Base-by-base conservation (phyloP, 768 basidiomycete species). In the Tylopilus subfusipes region DNA sequence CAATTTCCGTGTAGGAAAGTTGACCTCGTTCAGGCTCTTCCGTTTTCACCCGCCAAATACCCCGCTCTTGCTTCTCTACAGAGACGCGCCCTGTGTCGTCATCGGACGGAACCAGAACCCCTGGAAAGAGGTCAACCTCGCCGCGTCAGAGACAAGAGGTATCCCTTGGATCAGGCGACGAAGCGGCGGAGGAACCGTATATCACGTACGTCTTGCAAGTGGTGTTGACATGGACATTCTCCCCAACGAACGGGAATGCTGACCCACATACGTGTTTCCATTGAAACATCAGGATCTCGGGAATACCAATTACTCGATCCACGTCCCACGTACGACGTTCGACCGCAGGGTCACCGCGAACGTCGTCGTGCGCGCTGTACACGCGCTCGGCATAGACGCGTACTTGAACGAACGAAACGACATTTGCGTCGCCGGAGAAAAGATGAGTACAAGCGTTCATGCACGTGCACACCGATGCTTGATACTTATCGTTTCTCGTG, bases 41-140 rank as follows among this genome's bases (percentile, higher is more conserved):
- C 83, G 91, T 62, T 82, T 90, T 62, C 83, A 88, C 43, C 74
- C 82, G 3, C 76, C 78, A 6, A 73, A 83, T 4, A 72, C 78
- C 34, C 91, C 93, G 1, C 76, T 95, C 39, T 78, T 99, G 19
- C 78, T 97, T 43, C 72, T 99, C 51, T 99, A 98, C 69, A 83
- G 92, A 29, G 90, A 98, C 66, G 68, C 73, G 0, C 92, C 93
- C 3, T 94, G 93, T 63, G 92, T 98, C 18, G 80, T 99, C 50
- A 91, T 98, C 51, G 96, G 96, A 0, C 77, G 96, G 49, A 95
- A 98, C 68, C 97, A 99, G 75, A 98, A 97, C 61, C 96, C 95
- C 16, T 98, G 96, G 96, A 97, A 93, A 68, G 96, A 99, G 66
- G 85, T 94, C 60, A 95, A 96, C 62, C 79, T 95, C 46, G 56